Conservation (phyloP, 352 stramenopile genomes). For the Phytophthora ramorum region DNA sequence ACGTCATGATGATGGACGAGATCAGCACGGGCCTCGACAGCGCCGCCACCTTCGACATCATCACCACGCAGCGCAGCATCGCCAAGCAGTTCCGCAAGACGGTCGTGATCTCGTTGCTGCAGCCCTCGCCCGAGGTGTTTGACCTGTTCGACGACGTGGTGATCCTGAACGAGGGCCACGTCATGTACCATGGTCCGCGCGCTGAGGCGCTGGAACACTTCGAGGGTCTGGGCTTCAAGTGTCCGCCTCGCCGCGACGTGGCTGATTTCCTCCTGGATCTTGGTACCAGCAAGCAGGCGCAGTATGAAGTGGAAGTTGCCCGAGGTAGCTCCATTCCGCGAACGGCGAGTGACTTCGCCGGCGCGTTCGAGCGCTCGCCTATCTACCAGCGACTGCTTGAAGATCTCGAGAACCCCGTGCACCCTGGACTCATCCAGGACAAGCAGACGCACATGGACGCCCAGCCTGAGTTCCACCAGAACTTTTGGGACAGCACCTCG, state of each 20-base stretch:
- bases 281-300: slow-evolving; percentile 44
- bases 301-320: slow-evolving; percentile 32
- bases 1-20: slow-evolving; percentile 86
- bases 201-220: slow-evolving; percentile 84
- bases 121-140: slow-evolving; percentile 94
- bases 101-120: slow-evolving; percentile 82
- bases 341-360: slow-evolving; percentile 3
- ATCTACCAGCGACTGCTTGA: slow-evolving; percentile 25
- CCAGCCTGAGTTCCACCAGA: slow-evolving; percentile 46
- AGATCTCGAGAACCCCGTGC: slow-evolving; percentile 12
- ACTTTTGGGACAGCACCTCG: slow-evolving; percentile 34
- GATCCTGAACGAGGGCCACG: slow-evolving; percentile 88
- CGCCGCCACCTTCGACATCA: slow-evolving; percentile 71
- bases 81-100: slow-evolving; percentile 62
- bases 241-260: slow-evolving; percentile 68
- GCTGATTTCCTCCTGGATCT: slow-evolving; percentile 91
- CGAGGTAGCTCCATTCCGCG: not conserved
- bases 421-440: slow-evolving; percentile 27
- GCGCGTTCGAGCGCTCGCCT: slow-evolving; percentile 17
- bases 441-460: slow-evolving; percentile 77
- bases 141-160: slow-evolving; percentile 94
- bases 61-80: slow-evolving; percentile 52
- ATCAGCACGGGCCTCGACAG: slow-evolving; percentile 75
- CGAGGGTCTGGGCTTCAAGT: slow-evolving; percentile 62
- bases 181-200: slow-evolving; percentile 89